Evolutionary conservation across 306 rosid species (phyloP).

Genomic region (Carpinus viminea): DNA sequence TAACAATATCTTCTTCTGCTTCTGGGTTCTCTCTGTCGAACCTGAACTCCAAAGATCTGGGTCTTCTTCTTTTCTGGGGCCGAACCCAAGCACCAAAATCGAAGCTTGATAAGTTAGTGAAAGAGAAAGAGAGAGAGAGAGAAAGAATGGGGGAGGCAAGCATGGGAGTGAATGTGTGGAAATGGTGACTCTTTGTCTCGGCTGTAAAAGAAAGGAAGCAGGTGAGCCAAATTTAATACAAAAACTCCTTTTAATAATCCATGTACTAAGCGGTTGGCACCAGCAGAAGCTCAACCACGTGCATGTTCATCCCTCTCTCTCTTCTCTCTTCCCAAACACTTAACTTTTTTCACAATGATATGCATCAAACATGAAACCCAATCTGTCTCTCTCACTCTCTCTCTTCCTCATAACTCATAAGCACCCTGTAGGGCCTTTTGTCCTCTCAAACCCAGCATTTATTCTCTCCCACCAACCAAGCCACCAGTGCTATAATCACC

Average conservation of each 20-base stretch:
- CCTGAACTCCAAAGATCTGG: conserved; percentile 41
- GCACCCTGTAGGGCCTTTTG: conserved; percentile 49
- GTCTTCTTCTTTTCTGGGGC: conserved; percentile 29
- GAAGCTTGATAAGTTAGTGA: conserved; percentile 33
- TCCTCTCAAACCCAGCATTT: conserved; percentile 53
- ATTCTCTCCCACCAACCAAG: conserved; percentile 71
- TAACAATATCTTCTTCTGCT: conserved; percentile 11
- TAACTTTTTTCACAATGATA: conserved; percentile 28
- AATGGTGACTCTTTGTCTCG: conserved; percentile 47
- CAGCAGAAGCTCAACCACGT: conserved; percentile 72
- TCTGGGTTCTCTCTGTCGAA: conserved; percentile 24
- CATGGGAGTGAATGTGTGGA: conserved; percentile 43
- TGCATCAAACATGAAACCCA: conserved; percentile 36
- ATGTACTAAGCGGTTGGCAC: conserved; percentile 59
- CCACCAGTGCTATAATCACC: conserved; percentile 39
- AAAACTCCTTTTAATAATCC: conserved; percentile 34
- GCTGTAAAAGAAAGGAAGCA: conserved; percentile 77
- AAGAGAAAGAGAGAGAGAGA: conserved; percentile 31
- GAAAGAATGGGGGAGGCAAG: conserved; percentile 38
- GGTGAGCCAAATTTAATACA: conserved; percentile 59
- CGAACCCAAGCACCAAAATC: conserved; percentile 36
- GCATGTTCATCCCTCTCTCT: conserved; percentile 42
- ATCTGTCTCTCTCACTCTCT: conserved; percentile 23
- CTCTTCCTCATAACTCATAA: conserved; percentile 17
- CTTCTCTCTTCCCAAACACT: background rate